These are phyloP conservation scores for Aspergillus terreus DNA, from an alignment of 2,329 filamentous ascomycete species.

Conservation along the genomic window DNA sequence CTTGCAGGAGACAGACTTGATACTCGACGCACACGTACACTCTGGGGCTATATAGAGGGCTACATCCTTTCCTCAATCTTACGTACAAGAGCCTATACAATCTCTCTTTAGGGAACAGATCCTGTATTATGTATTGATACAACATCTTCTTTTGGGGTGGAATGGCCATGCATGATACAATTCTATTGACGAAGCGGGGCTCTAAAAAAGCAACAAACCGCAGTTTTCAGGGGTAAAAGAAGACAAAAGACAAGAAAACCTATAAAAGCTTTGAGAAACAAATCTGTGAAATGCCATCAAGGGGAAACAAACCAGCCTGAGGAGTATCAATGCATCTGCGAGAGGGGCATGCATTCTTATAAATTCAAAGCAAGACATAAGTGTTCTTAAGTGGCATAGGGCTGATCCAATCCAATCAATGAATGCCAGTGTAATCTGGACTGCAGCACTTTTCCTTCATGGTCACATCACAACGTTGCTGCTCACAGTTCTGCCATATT, in stretches of 20 bases:
- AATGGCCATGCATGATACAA: not conserved
- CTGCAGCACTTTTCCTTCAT: conserved; percentile 23
- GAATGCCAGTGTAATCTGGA: conserved; percentile 14
- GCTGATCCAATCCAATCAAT: conserved; percentile 11
- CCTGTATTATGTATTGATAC: too few species aligned
- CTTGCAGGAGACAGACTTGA: too few species aligned
- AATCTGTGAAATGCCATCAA: not conserved
- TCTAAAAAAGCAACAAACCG: not conserved
- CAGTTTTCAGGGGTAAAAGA: not conserved
- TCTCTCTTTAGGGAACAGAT: too few species aligned
- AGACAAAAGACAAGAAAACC: not conserved
- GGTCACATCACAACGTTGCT: conserved; percentile 27
- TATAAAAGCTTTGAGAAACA: not conserved
- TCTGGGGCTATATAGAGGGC: too few species aligned
- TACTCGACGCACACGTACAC: too few species aligned
- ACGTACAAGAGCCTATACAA: too few species aligned
- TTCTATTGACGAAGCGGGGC: not conserved
- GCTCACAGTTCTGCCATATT: conserved; percentile 13
- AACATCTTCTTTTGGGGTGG: too few species aligned
- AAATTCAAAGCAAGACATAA: conserved; percentile 2
- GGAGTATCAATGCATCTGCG: conserved; percentile 6
- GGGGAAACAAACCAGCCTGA: conserved; percentile 6
- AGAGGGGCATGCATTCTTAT: conserved; percentile 5
- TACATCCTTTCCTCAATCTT: too few species aligned
- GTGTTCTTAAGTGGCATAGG: conserved; percentile 3